Evolutionary conservation across 495 filamentous ascomycete species (phyloP), one percentile per base, ranked within the genome.

Genomic region (Monascus purpureus): DNA sequence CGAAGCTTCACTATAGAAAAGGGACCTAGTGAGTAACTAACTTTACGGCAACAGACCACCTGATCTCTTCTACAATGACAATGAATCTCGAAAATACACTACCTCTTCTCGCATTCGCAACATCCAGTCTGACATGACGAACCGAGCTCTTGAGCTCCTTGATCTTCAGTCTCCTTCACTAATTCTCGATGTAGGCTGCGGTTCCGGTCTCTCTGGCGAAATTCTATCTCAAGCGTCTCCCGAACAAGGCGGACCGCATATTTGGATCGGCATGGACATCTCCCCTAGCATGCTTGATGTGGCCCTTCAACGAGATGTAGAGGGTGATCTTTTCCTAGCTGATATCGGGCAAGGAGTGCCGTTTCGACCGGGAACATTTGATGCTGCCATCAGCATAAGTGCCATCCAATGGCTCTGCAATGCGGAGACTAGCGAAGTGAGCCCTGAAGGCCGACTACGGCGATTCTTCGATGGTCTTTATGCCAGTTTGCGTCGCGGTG

Each of bases 391-490:
- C 40, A 83, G 75, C 45, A 95, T 97, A 46, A 80, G 73, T 53
- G 90, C 90, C 2, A 81, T 97, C 17, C 90, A 97, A 52, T 97
- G 90, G 90, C 67, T 97, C 4, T 97, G 90, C 54, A 95, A 94
- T 59, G 90, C 86, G 12, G 92, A 95, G 49, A 76, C 71, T 32
- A 79, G 72, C 44, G 82, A 92, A 12, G 86, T 88, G 6, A 78
- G 70, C 7, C 72, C 84, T 0, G 65, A 77, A 16, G 79, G 79
- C 6, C 65, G 92, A 11, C 49, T 97, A 28, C 61, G 68, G 17
- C 67, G 90, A 18, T 97, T 97, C 41, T 97, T 97, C 45, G 78
- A 83, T 37, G 82, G 82, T n/a, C 60, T 97, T 5, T 96, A 94
- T 55, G 73, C 80, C 13, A 77, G 73, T 52, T 55, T 97, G 34